A percentile compares a stretch with the other conserved stretches of the same genome.
phyloP scores from a whole-genome alignment of 148 eudicot genomes.

The Gaultheria prostrata region DNA sequence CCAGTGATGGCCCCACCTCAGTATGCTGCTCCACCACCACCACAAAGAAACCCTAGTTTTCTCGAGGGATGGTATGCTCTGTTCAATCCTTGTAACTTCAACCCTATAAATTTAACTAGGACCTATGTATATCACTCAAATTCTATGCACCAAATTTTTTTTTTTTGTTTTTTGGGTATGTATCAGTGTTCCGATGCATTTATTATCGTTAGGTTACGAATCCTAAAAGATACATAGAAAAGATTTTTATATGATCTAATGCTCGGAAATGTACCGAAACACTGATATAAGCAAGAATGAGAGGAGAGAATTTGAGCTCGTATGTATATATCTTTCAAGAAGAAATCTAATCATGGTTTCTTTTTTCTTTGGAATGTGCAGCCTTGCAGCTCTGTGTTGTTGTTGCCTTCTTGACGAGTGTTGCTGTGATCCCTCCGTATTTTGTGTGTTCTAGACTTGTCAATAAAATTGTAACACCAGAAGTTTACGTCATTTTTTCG shows the following conservation, averaged over 20 bases:
- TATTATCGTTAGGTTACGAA: neutral
- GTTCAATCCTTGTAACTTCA: neutral
- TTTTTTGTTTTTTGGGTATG: neutral
- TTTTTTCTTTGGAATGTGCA: constrained; percentile 24
- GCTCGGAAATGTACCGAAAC: neutral
- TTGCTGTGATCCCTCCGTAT: constrained; percentile 70
- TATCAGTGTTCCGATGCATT: neutral
- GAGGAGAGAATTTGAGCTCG: neutral
- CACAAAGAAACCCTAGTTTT: constrained; percentile 52
- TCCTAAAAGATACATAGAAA: neutral
- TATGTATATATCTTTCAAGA: neutral
- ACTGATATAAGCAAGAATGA: neutral
- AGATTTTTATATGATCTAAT: neutral
- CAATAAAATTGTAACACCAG: neutral
- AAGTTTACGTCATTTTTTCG: neutral
- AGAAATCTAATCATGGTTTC: neutral
- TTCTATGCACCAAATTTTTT: neutral
- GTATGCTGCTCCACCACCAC: constrained; percentile 62
- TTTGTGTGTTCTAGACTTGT: constrained; percentile 18
- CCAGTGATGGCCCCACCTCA: constrained; percentile 87
- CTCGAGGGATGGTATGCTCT: constrained; percentile 70
- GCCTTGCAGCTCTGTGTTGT: constrained; percentile 76
- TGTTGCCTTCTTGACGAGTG: constrained; percentile 70
- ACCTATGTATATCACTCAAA: neutral
- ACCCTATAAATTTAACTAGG: neutral